phyloP scores from a whole-genome alignment of 768 basidiomycete genomes.

The Mycena rosella region DNA sequence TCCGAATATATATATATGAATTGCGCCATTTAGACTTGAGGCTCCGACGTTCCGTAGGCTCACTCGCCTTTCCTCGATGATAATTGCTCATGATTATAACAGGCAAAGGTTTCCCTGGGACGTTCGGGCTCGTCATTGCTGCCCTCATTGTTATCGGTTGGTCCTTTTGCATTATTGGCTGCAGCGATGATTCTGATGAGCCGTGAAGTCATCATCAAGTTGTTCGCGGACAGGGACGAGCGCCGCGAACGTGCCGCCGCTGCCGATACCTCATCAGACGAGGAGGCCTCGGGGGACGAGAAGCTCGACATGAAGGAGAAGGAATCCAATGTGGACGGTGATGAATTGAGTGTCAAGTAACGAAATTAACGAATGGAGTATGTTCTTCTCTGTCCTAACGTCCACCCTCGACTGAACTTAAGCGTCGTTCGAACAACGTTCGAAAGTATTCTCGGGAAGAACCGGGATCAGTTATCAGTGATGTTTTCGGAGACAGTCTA shows the following conservation, averaged over 20 bases:
- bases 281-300: slow-evolving; percentile 17
- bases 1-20: background rate
- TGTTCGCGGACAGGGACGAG: slow-evolving; percentile 41
- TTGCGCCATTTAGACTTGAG: slow-evolving; percentile 12
- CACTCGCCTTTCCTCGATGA: background rate
- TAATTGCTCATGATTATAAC: background rate
- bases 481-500: background rate
- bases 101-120: slow-evolving; percentile 42
- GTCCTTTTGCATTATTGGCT: background rate
- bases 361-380: background rate
- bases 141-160: slow-evolving; percentile 39
- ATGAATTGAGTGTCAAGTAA: slow-evolving; percentile 10
- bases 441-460: too few relatives aligned
- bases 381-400: background rate
- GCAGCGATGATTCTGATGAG: slow-evolving; percentile 2
- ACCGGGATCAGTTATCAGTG: too few relatives aligned
- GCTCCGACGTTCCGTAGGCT: slow-evolving; percentile 34
- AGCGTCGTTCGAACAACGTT: too few relatives aligned
- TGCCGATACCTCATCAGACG: background rate
- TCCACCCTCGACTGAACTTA: too few relatives aligned
- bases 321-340: background rate
- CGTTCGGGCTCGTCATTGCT: slow-evolving; percentile 43
- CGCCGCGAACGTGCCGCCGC: slow-evolving; percentile 21
- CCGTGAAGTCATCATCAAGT: slow-evolving; percentile 39
- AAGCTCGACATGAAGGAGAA: slow-evolving; percentile 19